These are phyloP conservation scores for Rubus parviflorus DNA, from an alignment of 306 rosid species.

Conservation along the genomic window DNA sequence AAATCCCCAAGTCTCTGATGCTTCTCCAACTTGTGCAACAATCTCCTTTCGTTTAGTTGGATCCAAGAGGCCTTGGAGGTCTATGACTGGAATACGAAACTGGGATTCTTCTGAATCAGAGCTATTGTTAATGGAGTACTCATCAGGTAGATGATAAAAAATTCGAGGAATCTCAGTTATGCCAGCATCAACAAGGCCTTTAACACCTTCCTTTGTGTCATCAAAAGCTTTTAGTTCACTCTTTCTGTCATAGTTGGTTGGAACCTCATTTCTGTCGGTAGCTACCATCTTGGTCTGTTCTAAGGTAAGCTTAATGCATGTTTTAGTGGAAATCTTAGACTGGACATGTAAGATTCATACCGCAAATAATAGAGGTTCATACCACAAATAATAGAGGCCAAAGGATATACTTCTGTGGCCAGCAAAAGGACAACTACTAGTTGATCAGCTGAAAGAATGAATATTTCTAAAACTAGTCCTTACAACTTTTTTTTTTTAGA, in stretches of 20 bases:
- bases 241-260: slow-evolving; percentile 20
- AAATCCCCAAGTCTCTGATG: slow-evolving; percentile 43
- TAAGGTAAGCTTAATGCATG: background rate
- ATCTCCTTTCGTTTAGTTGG: slow-evolving; percentile 19
- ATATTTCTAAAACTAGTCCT: no score
- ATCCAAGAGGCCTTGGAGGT: slow-evolving; percentile 26
- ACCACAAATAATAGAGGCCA: no score
- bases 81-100: slow-evolving; percentile 34
- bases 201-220: slow-evolving; percentile 55
- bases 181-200: slow-evolving; percentile 67
- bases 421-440: no score
- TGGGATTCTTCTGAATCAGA: slow-evolving; percentile 7
- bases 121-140: slow-evolving; percentile 4
- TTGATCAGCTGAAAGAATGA: no score
- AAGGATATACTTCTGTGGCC: background rate
- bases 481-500: no score
- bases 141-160: slow-evolving; percentile 25
- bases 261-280: background rate
- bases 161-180: slow-evolving; percentile 47
- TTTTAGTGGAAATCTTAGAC: background rate
- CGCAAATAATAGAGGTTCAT: no score
- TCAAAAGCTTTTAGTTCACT: slow-evolving; percentile 36
- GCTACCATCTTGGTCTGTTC: background rate
- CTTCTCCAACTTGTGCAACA: slow-evolving; percentile 24
- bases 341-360: slow-evolving; percentile 8